Conservation (phyloP, 176 grass and related monocot species). For the Eragrostis curvula region DNA sequence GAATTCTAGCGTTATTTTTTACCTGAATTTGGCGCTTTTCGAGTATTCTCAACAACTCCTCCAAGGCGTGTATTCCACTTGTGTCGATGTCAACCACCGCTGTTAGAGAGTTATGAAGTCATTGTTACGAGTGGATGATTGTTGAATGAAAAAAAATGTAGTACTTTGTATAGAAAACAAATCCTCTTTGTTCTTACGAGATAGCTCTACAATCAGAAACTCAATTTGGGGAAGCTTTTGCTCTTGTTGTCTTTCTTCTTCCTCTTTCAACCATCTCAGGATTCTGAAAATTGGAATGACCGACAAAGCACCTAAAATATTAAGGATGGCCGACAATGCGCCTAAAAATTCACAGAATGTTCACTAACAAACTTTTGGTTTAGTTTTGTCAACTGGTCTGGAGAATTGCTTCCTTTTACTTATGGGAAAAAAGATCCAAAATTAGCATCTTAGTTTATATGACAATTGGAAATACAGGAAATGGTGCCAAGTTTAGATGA, state of each 20-base stretch:
- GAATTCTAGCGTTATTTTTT: not conserved
- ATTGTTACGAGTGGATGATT: not conserved
- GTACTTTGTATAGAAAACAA: not conserved
- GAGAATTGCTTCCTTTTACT: no score
- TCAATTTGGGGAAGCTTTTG: conserved; percentile 48
- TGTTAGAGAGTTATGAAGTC: conserved; percentile 26
- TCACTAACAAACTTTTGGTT: not conserved
- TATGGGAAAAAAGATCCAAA: no score
- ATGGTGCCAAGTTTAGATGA: no score
- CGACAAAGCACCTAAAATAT: not conserved
- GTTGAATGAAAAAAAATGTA: not conserved
- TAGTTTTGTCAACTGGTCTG: no score
- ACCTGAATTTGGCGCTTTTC: conserved; percentile 77
- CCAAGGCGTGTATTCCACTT: conserved; percentile 71
- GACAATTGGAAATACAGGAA: no score
- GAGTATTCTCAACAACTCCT: conserved; percentile 55
- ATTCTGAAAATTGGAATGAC: conserved; percentile 57
- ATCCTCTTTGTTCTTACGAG: conserved; percentile 63
- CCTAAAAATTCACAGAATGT: not conserved
- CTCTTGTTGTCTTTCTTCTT: conserved; percentile 60
- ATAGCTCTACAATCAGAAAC: conserved; percentile 77
- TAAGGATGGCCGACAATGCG: not conserved
- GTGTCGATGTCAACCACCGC: conserved; percentile 87
- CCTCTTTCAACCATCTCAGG: conserved; percentile 83
- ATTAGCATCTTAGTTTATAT: no score